Percentiles rank a stretch among this genome's conserved stretches.
These are phyloP conservation scores for Sclerotinia spermophila DNA, from an alignment of 2,329 filamentous ascomycete genomes.

Conservation along the genomic window DNA sequence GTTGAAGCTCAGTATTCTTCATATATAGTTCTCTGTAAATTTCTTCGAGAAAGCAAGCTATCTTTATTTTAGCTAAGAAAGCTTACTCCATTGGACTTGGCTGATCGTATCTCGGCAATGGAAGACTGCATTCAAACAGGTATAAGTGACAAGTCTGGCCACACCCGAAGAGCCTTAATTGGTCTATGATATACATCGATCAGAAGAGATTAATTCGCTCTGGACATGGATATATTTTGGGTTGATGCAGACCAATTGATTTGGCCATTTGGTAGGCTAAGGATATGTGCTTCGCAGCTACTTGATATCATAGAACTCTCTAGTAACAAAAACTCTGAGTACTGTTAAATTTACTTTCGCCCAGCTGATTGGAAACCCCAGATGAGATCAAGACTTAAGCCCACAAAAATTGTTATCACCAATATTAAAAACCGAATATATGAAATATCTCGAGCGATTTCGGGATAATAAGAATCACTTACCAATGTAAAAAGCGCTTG, in stretches of 20 bases:
- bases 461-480: background rate
- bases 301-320: background rate
- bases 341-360: background rate
- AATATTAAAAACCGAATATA: background rate
- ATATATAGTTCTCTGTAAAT: background rate
- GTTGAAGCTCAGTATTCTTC: background rate
- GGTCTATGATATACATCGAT: background rate
- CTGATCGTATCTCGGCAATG: background rate
- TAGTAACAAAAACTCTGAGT: background rate
- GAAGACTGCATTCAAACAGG: background rate
- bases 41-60: background rate
- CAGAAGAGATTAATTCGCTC: background rate
- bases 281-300: background rate
- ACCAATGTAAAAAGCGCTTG: conserved; percentile 1
- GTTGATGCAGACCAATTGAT: conserved; percentile 1
- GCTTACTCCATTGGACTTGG: background rate
- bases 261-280: background rate
- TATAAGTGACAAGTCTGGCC: background rate
- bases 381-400: background rate
- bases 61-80: background rate
- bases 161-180: background rate
- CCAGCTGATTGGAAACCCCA: background rate
- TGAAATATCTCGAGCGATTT: background rate
- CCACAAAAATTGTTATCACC: background rate
- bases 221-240: background rate